Evolutionary conservation across 2,329 filamentous ascomycete species (phyloP).

Genomic region (Kalmusia sp.): DNA sequence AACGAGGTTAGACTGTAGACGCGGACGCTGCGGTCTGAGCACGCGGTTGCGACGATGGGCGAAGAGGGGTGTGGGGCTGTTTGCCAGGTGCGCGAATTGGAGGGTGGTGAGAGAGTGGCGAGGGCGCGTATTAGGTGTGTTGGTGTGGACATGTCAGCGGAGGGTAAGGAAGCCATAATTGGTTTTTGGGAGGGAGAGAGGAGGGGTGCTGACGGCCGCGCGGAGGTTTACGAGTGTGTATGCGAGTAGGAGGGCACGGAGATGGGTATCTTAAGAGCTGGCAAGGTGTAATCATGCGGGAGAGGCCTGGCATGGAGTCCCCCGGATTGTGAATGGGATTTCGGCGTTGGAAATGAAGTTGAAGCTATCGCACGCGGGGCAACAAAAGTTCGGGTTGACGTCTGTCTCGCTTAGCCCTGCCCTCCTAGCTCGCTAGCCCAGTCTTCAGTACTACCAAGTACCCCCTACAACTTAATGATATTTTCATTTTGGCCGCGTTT

Average conservation of each 20-base stretch:
- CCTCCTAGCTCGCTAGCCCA: neutral
- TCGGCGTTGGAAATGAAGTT: no score
- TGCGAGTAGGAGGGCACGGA: no score
- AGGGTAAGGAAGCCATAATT: constrained; percentile 6
- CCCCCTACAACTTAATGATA: no score
- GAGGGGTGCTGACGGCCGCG: no score
- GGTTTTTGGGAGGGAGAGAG: neutral
- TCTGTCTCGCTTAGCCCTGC: constrained; percentile 3
- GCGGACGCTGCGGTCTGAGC: constrained; percentile 83
- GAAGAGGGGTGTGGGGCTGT: constrained; percentile 85
- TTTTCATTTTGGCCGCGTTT: no score
- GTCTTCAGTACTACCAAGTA: no score
- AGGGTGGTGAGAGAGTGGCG: constrained; percentile 61
- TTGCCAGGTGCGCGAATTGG: constrained; percentile 76
- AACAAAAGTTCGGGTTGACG: constrained; percentile 5
- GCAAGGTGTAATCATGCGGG: no score
- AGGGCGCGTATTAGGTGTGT: constrained; percentile 49
- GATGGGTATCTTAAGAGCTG: no score
- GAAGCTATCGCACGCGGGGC: constrained; percentile 1
- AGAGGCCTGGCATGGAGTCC: no score
- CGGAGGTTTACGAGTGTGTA: no score
- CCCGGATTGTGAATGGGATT: no score
- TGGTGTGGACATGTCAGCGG: constrained; percentile 7
- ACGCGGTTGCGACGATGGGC: constrained; percentile 87
- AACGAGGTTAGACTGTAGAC: constrained; percentile 88